These are phyloP conservation scores for Alternaria viburni DNA, from an alignment of 2,329 filamentous ascomycete genomes.

Conservation along the genomic window DNA sequence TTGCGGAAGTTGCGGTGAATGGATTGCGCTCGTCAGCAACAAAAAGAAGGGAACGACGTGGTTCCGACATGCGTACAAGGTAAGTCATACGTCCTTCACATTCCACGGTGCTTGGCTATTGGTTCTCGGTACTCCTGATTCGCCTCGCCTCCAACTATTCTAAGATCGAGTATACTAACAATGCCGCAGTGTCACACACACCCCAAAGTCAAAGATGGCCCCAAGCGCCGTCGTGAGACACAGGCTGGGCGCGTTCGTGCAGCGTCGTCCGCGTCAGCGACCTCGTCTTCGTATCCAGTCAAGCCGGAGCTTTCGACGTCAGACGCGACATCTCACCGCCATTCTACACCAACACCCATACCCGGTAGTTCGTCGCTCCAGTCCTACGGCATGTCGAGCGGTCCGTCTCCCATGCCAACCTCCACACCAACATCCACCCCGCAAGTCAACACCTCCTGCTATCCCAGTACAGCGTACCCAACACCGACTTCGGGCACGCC, in stretches of 20 bases:
- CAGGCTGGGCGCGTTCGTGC: constrained; percentile 46
- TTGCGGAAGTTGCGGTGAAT: constrained; percentile 79
- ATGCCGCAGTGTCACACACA: constrained; percentile 49
- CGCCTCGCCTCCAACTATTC: constrained; percentile 6
- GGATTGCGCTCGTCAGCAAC: constrained; percentile 81
- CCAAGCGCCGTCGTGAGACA: constrained; percentile 51
- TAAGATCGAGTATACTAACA: constrained; percentile 32
- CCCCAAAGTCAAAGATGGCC: constrained; percentile 52
- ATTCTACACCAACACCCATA: constrained; percentile 41
- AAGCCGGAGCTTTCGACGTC: constrained; percentile 34
- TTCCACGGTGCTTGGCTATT: constrained; percentile 12
- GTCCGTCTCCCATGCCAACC: constrained; percentile 18
- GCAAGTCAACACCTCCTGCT: constrained; percentile 24
- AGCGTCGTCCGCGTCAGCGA: constrained; percentile 42
- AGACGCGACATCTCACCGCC: constrained; percentile 31
- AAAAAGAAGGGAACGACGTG: constrained; percentile 94
- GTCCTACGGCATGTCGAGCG: constrained; percentile 32
- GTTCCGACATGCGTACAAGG: constrained; percentile 90
- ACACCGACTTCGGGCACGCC: constrained; percentile 33
- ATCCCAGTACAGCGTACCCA: constrained; percentile 31
- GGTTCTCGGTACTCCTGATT: constrained; percentile 9
- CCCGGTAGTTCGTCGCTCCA: constrained; percentile 31
- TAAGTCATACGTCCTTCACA: constrained; percentile 42
- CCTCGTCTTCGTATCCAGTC: constrained; percentile 43
- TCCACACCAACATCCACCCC: constrained; percentile 31